A percentile compares a stretch with the other conserved stretches of the same genome.
Evolutionary conservation across 768 basidiomycete genomes (phyloP).

Genomic region (Phanerochaete carnosa): DNA sequence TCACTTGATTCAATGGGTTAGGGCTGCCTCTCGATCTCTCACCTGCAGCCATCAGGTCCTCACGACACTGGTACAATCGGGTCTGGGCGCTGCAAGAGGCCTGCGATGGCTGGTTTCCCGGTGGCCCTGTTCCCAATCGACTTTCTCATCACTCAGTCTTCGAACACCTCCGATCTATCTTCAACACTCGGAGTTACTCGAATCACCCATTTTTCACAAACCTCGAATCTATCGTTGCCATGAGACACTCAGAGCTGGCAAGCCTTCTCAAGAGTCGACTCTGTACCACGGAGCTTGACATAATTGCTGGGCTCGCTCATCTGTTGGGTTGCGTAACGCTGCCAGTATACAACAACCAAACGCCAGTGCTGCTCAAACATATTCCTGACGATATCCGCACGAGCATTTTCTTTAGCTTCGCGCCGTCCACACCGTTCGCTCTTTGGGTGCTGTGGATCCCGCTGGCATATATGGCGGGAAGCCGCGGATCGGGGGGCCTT

Average conservation of each 20-base stretch:
- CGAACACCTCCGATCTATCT: not conserved
- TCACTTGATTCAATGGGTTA: not conserved
- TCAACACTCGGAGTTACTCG: no score
- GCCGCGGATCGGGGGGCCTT: no score
- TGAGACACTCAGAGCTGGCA: not conserved
- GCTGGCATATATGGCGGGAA: no score
- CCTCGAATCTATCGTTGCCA: not conserved
- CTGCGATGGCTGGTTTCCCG: not conserved
- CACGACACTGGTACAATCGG: not conserved
- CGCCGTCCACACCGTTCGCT: no score
- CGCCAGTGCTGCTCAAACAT: not conserved
- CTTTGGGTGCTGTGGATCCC: no score
- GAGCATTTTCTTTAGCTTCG: not conserved
- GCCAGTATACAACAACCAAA: not conserved
- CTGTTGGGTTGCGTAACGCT: not conserved
- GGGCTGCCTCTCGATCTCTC: not conserved
- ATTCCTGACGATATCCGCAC: not conserved
- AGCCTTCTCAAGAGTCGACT: not conserved
- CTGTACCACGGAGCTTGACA: not conserved
- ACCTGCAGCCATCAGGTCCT: not conserved
- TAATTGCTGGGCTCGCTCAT: not conserved
- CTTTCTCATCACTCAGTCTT: not conserved
- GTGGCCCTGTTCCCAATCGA: not conserved
- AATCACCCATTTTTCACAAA: no score
- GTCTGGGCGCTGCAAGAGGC: not conserved